Conservation (phyloP, 2,329 filamentous ascomycete species). For the Fusarium compactum region DNA sequence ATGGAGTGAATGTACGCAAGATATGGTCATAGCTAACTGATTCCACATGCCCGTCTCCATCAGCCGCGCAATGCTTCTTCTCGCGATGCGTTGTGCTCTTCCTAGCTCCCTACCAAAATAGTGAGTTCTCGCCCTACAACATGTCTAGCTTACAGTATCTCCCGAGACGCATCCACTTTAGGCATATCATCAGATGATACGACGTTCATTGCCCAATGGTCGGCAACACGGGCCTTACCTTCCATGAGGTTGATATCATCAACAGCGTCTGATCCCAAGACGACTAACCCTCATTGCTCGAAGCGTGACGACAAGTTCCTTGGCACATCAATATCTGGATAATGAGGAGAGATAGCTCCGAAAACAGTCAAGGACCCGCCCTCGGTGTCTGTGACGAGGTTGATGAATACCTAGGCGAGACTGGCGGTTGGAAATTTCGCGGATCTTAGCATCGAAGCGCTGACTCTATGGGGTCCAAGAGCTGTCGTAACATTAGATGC, state of each 20-base stretch:
- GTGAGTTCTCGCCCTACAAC: neutral
- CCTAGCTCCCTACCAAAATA: neutral
- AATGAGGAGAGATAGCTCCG: slow-evolving; percentile 8
- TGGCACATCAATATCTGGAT: neutral
- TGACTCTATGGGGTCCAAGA: neutral
- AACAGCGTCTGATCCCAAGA: neutral
- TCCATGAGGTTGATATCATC: slow-evolving; percentile 1
- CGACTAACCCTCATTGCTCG: slow-evolving; percentile 11
- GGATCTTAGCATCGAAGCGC: neutral
- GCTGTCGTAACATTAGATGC: neutral
- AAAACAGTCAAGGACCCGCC: slow-evolving; percentile 1
- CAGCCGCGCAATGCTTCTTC: neutral
- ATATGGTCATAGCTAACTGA: neutral
- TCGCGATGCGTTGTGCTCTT: neutral
- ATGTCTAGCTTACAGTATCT: slow-evolving; percentile 10
- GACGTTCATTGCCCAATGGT: slow-evolving; percentile 5
- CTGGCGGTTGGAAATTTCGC: neutral
- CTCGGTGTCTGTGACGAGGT: neutral
- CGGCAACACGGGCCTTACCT: neutral
- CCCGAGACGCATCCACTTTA: slow-evolving; percentile 8
- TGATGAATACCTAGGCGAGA: neutral
- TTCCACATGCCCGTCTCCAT: neutral
- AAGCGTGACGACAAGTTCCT: neutral
- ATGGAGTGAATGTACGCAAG: neutral
- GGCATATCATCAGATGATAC: neutral